Base-by-base conservation (phyloP, 1,139 yeast species). In the Geotrichum citri-aurantii region DNA sequence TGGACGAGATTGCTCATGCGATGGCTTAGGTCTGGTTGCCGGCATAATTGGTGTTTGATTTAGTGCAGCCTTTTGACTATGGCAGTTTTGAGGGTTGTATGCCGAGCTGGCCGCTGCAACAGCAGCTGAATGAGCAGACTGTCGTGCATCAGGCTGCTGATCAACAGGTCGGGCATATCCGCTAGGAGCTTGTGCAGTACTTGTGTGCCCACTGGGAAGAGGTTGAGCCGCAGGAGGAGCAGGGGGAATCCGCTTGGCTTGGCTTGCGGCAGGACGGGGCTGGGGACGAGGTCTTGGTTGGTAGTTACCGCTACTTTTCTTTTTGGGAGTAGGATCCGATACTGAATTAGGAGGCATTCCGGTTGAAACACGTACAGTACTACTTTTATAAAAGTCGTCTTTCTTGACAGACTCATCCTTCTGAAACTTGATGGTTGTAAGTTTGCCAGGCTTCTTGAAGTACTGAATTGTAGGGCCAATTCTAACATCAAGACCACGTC, bases 361-460 rank as follows among this genome's bases (percentile, higher is more conserved):
- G 50, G 82, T 82, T 51, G 84, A 82, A 14, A 90, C 97, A 46
- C 83, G 84, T 31, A 95, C 93, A 0, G 90, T 83, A 64, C 96
- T 90, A 3, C 97, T 89, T 75, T 93, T 95, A 75, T 95, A 95
- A 12, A 75, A 63, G 72, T 93, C 99, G 52, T 88, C 80, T 62
- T 81, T 70, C 11, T 70, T 72, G 1, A 87, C 85, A 10, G 83
- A 73, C 42, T 77, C 78, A 57, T 85, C 86, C 52, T 78, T 71
- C 52, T 79, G 82, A 66, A 87, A 83, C 71, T 88, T 92, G 63
- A 95, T 86, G 3, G 81, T 73, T 61, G 90, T 93, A 62, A 80
- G 76, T 68, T 77, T 77, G 2, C 96, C 96, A 0, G 97, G 91
- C 70, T 92, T 93, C 80, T 93, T 95, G 73, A 86, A 89, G 73